Evolutionary conservation across 257 asterid species (phyloP), one percentile per base, ranked within the genome.

Genomic region (Solanum chaucha): DNA sequence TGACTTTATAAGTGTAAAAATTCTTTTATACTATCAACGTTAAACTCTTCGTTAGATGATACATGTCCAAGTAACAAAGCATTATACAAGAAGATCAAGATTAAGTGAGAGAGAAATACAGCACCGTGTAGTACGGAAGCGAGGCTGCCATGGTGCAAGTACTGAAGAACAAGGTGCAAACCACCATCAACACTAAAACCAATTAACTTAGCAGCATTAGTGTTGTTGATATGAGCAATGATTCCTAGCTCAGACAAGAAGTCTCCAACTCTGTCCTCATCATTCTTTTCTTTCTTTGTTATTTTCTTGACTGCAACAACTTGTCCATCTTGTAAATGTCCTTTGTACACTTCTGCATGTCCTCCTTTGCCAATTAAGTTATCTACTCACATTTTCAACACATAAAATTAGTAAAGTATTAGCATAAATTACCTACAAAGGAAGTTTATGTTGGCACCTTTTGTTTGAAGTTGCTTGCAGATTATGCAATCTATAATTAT

Each of bases 341-440:
- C 99, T 73, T 90, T 94, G 94, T 94, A 97, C 88, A 97, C 99
- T 89, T 93, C 96, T 34, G 99, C 99, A 90, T 94, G 98, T 4
- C 99, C 99, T 10, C 99, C 99, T 93, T 94, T 93, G 58, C 99
- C 99, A 41, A 97, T 88, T 90, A 96, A 85, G 78, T 94, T 94
- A 83, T 94, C 99, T 96, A 73, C 68, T 83, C 87, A 86, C 46
- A 30, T 46, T 44, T 46, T 46, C 73, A 84, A 85, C 59, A 6
- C 71, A 38, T 86, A 58, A 55, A 77, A 73, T 19, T 88, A 85
- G 86, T 13, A 84, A 82, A 89, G 82, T 86, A 90, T 72, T 88
- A 24, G 48, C 83, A 82, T 46, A 44, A 41, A 15, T 34, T 65
- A 58, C 58, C 44, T 13, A 13, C 87, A 59, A 77, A 77, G 70